A percentile compares a stretch with the other conserved stretches of the same genome.
These are phyloP conservation scores for Venturia nashicola DNA, from an alignment of 2,329 filamentous ascomycete genomes.

Conservation along the genomic window DNA sequence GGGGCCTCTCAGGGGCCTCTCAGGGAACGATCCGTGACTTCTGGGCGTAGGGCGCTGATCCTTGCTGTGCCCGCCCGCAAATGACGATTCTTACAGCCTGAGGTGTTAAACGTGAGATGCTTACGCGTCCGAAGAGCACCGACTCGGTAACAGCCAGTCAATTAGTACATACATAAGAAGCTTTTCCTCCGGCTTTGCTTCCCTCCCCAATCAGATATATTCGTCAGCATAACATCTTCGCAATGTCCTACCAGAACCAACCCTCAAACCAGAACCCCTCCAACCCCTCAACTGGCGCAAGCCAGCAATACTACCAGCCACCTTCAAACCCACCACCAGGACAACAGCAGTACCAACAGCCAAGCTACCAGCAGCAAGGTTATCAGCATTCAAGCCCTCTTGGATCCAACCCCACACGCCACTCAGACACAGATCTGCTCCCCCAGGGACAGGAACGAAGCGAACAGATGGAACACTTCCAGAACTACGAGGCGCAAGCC, in stretches of 20 bases:
- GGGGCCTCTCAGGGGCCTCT: no score
- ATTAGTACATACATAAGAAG: neutral
- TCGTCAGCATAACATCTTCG: neutral
- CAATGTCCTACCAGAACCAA: neutral
- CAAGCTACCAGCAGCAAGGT: neutral
- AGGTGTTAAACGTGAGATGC: neutral
- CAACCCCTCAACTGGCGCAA: neutral
- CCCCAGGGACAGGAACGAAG: constrained; percentile 28
- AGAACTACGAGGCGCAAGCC: constrained; percentile 24
- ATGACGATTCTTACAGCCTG: neutral
- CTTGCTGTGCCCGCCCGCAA: neutral
- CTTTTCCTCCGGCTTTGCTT: neutral
- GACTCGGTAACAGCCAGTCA: no score
- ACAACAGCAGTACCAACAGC: neutral
- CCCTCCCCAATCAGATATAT: neutral
- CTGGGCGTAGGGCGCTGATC: neutral
- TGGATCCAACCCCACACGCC: constrained; percentile 13
- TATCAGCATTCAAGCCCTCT: neutral
- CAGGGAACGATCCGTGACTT: no score
- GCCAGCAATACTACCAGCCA: neutral
- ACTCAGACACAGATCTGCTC: constrained; percentile 20
- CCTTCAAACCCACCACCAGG: neutral
- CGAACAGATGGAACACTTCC: constrained; percentile 31
- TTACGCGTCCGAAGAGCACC: neutral
- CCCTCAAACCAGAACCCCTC: neutral